Conservation (phyloP, 2,329 filamentous ascomycete genomes). For the Curvularia verruculosa region DNA sequence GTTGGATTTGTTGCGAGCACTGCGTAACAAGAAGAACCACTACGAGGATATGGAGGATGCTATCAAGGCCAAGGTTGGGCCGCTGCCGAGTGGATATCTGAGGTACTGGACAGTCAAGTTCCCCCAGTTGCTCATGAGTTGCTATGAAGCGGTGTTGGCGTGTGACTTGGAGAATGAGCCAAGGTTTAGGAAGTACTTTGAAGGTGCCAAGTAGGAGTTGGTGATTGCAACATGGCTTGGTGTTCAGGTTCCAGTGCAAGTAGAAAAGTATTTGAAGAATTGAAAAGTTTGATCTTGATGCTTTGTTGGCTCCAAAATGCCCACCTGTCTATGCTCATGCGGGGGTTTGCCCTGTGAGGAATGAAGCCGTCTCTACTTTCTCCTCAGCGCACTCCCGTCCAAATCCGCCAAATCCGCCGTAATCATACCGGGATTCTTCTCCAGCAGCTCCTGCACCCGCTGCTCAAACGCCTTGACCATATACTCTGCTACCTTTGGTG, state of each 20-base stretch:
- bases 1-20: slow-evolving; percentile 83
- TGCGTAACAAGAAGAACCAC: slow-evolving; percentile 96
- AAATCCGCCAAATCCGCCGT: slow-evolving; percentile 33
- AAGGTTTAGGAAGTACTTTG: slow-evolving; percentile 16
- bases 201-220: slow-evolving; percentile 9
- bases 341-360: too few species aligned
- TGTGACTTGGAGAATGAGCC: slow-evolving; percentile 15
- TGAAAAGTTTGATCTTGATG: not conserved
- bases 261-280: not conserved
- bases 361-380: slow-evolving; percentile 2
- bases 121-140: slow-evolving; percentile 76
- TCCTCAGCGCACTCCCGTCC: slow-evolving; percentile 35
- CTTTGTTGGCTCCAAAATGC: not conserved
- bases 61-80: slow-evolving; percentile 74
- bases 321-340: not conserved
- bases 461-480: slow-evolving; percentile 96
- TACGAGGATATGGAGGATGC: slow-evolving; percentile 93
- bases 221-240: not conserved
- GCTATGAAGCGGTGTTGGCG: slow-evolving; percentile 61
- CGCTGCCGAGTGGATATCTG: slow-evolving; percentile 79
- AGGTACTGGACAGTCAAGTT: slow-evolving; percentile 83
- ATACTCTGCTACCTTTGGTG: slow-evolving; percentile 79
- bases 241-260: not conserved
- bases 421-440: slow-evolving; percentile 28
- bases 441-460: slow-evolving; percentile 67